A percentile compares a stretch with the other conserved stretches of the same genome.
Evolutionary conservation across 169 alveolate genomes (phyloP).

Genomic region (Babesia caballi): DNA sequence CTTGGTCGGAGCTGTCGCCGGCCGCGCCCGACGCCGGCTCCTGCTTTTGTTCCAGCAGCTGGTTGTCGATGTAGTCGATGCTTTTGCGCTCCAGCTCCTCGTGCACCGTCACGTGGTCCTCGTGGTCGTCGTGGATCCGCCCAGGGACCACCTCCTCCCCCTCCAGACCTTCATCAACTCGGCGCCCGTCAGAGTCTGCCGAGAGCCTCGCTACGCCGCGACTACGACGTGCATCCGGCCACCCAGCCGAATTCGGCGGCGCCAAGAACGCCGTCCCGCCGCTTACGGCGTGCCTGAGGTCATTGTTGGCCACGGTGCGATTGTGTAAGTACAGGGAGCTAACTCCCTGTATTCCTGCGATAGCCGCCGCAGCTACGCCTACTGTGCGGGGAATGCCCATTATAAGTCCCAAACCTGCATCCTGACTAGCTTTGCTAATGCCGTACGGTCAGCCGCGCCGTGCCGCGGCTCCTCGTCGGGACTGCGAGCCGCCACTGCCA

Average conservation of each 20-base stretch:
- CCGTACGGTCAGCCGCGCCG: too few relatives aligned
- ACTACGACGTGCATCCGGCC: neutral
- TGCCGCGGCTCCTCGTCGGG: too few relatives aligned
- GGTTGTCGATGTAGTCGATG: slow-evolving; percentile 48
- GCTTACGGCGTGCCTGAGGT: neutral
- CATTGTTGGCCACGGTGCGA: neutral
- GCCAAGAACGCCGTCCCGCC: neutral
- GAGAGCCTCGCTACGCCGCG: neutral
- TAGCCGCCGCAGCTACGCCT: slow-evolving; percentile 1
- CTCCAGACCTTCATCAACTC: neutral
- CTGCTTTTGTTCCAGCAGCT: neutral
- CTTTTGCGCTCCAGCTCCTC: slow-evolving; percentile 45
- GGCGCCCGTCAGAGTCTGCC: neutral
- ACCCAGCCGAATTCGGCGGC: neutral
- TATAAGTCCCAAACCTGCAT: neutral
- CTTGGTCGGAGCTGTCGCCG: neutral
- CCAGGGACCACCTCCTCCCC: neutral
- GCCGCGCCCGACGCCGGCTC: neutral
- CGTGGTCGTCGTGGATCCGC: slow-evolving; percentile 16
- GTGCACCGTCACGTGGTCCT: slow-evolving; percentile 31
- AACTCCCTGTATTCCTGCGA: slow-evolving; percentile 24
- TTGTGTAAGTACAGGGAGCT: too few relatives aligned
- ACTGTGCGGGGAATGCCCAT: slow-evolving; percentile 25
- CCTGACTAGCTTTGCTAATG: too few relatives aligned
- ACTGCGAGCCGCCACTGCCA: too few relatives aligned